These are phyloP conservation scores for Melocanna baccifera DNA, from an alignment of 176 grass and related monocot species.

Conservation along the genomic window DNA sequence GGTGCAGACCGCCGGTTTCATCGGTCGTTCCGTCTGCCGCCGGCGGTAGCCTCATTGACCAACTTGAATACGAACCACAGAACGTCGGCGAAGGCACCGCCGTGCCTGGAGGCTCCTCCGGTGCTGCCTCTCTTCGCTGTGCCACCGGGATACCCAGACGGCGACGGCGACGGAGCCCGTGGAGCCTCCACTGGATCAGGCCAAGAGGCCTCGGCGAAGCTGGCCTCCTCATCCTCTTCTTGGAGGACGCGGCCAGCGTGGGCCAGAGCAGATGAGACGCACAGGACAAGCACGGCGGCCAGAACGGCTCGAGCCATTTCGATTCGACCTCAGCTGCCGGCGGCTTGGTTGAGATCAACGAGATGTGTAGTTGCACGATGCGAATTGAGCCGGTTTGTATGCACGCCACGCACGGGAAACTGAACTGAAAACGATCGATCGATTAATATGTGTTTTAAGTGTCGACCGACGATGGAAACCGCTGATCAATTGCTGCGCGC, in stretches of 20 bases:
- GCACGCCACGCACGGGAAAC: too few species aligned
- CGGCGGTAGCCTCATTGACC: slow-evolving; percentile 1
- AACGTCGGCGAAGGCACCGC: slow-evolving; percentile 15
- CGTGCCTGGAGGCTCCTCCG: not conserved
- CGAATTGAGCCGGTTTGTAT: too few species aligned
- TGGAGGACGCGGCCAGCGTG: slow-evolving; percentile 4
- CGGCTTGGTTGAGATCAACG: too few species aligned
- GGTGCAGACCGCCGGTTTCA: not conserved
- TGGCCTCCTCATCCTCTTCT: not conserved
- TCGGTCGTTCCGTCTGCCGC: slow-evolving; percentile 2
- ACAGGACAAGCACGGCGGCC: slow-evolving; percentile 23
- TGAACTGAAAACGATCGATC: too few species aligned
- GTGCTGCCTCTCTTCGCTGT: not conserved
- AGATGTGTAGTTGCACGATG: too few species aligned
- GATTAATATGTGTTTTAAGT: too few species aligned
- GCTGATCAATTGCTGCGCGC: too few species aligned
- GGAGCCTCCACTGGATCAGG: not conserved
- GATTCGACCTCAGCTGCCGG: not conserved
- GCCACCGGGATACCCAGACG: not conserved
- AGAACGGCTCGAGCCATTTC: slow-evolving; percentile 17
- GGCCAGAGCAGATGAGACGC: slow-evolving; percentile 4
- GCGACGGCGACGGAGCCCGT: not conserved
- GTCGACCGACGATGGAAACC: too few species aligned
- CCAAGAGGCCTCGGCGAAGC: not conserved
- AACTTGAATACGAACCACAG: slow-evolving; percentile 34